Conservation (phyloP, 2,329 filamentous ascomycete genomes). For the Aureobasidium vineae region DNA sequence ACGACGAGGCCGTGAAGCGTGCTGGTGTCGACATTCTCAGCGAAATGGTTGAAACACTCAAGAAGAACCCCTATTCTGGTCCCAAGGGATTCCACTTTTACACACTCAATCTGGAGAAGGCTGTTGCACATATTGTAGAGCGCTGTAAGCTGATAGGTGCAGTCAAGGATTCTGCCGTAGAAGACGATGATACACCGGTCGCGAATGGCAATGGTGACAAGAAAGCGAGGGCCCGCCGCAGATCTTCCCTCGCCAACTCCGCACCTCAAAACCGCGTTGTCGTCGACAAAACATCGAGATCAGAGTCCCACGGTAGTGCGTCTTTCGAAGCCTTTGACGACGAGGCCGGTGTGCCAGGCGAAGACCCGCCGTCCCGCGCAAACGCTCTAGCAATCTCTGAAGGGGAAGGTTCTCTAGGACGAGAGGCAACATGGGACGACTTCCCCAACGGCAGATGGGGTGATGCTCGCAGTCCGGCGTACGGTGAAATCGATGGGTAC, state of each 20-base stretch:
- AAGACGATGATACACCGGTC: slow-evolving; percentile 41
- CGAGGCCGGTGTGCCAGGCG: slow-evolving; percentile 74
- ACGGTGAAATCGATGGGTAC: slow-evolving; percentile 97
- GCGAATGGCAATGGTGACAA: slow-evolving; percentile 34
- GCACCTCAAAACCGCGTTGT: slow-evolving; percentile 87
- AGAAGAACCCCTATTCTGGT: slow-evolving; percentile 57
- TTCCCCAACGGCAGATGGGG: slow-evolving; percentile 96
- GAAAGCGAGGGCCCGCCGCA: slow-evolving; percentile 48
- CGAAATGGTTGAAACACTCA: slow-evolving; percentile 79
- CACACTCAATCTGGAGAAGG: slow-evolving; percentile 93
- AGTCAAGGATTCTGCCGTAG: slow-evolving; percentile 40
- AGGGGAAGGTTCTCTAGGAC: slow-evolving; percentile 81
- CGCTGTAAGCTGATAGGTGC: slow-evolving; percentile 76
- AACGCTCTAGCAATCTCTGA: slow-evolving; percentile 93
- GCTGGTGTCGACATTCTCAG: slow-evolving; percentile 78
- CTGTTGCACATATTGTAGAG: slow-evolving; percentile 89
- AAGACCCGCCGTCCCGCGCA: slow-evolving; percentile 59
- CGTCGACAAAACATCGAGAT: slow-evolving; percentile 56
- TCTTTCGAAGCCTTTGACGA: slow-evolving; percentile 66
- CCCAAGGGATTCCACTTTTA: slow-evolving; percentile 94
- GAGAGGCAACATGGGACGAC: slow-evolving; percentile 98
- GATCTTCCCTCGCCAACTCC: slow-evolving; percentile 76
- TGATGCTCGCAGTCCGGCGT: slow-evolving; percentile 87
- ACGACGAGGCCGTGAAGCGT: slow-evolving; percentile 77
- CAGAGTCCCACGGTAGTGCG: slow-evolving; percentile 52